phyloP scores from a whole-genome alignment of 2,329 filamentous ascomycete species.

The Fusarium stilboides region DNA sequence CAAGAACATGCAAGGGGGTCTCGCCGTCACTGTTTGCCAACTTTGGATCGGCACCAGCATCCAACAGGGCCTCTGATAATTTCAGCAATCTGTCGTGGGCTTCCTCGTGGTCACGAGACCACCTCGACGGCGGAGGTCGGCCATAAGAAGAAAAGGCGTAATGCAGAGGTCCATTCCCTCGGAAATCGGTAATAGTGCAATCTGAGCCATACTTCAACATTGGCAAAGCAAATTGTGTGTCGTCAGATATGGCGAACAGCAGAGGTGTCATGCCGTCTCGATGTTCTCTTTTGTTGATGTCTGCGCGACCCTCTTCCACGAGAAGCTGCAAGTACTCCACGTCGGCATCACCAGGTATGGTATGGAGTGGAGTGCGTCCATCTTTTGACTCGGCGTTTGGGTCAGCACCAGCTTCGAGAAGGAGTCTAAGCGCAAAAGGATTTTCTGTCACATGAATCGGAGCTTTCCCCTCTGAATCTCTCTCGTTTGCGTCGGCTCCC shows the following conservation, averaged over 20 bases:
- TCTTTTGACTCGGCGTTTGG: conserved; percentile 30
- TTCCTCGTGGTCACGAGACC: neutral
- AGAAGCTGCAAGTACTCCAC: conserved; percentile 42
- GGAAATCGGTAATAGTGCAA: conserved; percentile 31
- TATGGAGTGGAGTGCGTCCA: conserved; percentile 30
- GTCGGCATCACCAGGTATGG: conserved; percentile 24
- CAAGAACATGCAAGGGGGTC: conserved; percentile 35
- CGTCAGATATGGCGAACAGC: neutral
- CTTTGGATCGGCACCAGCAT: conserved; percentile 46
- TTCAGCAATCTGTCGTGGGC: neutral
- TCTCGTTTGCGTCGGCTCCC: conserved; percentile 44
- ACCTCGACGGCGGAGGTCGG: neutral
- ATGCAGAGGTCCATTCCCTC: conserved; percentile 46
- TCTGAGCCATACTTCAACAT: conserved; percentile 40
- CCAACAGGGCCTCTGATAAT: conserved; percentile 18
- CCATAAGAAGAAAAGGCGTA: conserved; percentile 8
- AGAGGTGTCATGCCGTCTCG: conserved; percentile 46
- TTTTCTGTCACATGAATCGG: conserved; percentile 38
- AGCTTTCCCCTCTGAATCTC: conserved; percentile 28
- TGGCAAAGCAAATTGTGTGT: conserved; percentile 13
- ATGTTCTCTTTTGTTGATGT: conserved; percentile 44
- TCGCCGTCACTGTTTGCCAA: conserved; percentile 17
- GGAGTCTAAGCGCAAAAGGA: conserved; percentile 16
- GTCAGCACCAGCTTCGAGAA: conserved; percentile 48
- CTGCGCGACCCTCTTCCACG: conserved; percentile 40